Percentiles rank a stretch among this genome's conserved stretches.
phyloP scores from a whole-genome alignment of 129 eudicot species.

The Lactuca saligna region DNA sequence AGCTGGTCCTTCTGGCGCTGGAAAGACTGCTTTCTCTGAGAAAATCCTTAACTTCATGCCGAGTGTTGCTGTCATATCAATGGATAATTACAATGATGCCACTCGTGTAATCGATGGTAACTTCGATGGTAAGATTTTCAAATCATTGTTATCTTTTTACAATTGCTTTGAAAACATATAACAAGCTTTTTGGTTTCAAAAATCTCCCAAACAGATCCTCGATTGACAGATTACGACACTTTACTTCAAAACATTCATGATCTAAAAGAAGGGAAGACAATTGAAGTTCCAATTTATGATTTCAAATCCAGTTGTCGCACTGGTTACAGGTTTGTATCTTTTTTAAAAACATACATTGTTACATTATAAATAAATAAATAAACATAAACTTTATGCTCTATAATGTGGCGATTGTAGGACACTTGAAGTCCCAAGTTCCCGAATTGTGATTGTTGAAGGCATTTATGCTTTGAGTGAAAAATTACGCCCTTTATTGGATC shows the following conservation, averaged over 20 bases:
- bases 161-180: too few relatives aligned
- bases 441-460: conserved; percentile 90
- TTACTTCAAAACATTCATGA: conserved; percentile 82
- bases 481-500: conserved; percentile 86
- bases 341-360: conserved; percentile 1
- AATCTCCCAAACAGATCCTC: conserved; percentile 64
- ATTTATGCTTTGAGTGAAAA: conserved; percentile 95
- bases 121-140: conserved; percentile 66
- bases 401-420: conserved; percentile 54
- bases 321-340: conserved; percentile 69
- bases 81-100: conserved; percentile 94
- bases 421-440: conserved; percentile 85
- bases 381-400: neutral
- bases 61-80: conserved; percentile 85
- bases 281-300: conserved; percentile 83
- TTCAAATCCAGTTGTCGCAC: conserved; percentile 87
- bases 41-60: conserved; percentile 86
- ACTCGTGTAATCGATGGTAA: conserved; percentile 81
- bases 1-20: conserved; percentile 99
- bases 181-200: too few relatives aligned
- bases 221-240: conserved; percentile 94
- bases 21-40: conserved; percentile 84
- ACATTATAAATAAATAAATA: neutral
- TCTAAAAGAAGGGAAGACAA: conserved; percentile 72
- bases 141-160: neutral